Evolutionary conservation across 371 early-diverging fungal genomes (phyloP), one percentile per base, ranked within the genome.

Genomic region (Mucor saturninus): DNA sequence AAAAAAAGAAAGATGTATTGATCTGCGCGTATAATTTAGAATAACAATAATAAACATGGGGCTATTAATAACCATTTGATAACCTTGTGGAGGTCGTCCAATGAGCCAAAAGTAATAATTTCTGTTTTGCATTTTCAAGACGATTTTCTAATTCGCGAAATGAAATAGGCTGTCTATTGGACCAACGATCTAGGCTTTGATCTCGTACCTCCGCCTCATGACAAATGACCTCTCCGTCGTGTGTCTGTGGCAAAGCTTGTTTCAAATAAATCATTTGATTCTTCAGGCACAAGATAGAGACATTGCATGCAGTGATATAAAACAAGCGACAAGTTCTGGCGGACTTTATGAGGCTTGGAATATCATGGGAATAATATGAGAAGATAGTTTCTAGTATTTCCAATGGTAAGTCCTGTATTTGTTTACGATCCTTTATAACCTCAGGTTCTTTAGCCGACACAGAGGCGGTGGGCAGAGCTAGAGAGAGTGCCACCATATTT

Each of bases 351-450:
- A 78, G 54, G 3, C 56, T 53, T 6, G 42, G 26, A 21, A 67
- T 65, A 42, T 67, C 66, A 9, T 64, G 30, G 1, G 56, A 37
- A 56, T 58, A 10, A 56, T 13, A 67, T 13, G 67, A 74, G 30
- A 79, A 39, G 13, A 76, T 65, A 6, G 51, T n/a, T 30, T 71
- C 68, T 8, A 74, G 52, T 38, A 79, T 35, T 54, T 79, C 80
- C 5, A 65, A 35, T 8, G 80, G 80, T 37, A 76, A 49, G 43
- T 57, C 13, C 10, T 62, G 28, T 35, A 32, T 54, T 26, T 26
- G 13, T 61, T 15, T 32, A 45, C 2, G 15, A 14, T 5, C 39
- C 15, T 21, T 40, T 4, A 35, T 26, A 4, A 30, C 3, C 37
- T 38, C 29, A 15, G 56, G 37, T 21, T 21, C 21, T 21, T 21